Conservation (phyloP, 768 basidiomycete genomes). For the Coprinopsis cinerea region DNA sequence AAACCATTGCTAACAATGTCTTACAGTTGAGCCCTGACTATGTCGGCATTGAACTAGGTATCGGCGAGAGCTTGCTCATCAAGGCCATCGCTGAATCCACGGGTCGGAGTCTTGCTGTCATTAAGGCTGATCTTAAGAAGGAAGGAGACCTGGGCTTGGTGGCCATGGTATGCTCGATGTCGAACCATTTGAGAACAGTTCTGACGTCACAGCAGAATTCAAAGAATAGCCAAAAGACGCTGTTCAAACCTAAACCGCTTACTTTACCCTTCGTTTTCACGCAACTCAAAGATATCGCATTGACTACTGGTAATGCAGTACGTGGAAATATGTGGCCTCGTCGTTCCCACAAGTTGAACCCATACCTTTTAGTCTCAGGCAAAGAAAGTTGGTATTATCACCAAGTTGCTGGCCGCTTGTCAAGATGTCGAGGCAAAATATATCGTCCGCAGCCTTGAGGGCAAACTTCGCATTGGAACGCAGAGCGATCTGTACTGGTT, state of each 20-base stretch:
- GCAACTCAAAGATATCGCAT: slow-evolving; percentile 86
- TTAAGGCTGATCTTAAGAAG: slow-evolving; percentile 90
- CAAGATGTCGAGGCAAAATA: slow-evolving; percentile 93
- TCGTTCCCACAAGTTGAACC: background rate
- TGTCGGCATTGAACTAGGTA: slow-evolving; percentile 89
- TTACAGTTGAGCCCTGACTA: slow-evolving; percentile 89
- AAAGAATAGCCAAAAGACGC: slow-evolving; percentile 85
- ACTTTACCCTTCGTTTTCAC: slow-evolving; percentile 87
- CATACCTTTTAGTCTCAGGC: slow-evolving; percentile 65
- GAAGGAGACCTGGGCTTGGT: slow-evolving; percentile 95
- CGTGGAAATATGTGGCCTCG: slow-evolving; percentile 11
- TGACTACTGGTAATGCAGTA: slow-evolving; percentile 78
- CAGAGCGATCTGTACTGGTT: slow-evolving; percentile 91
- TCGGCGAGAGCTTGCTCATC: slow-evolving; percentile 89
- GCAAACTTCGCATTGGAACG: slow-evolving; percentile 97
- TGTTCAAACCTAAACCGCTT: slow-evolving; percentile 91
- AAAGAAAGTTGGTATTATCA: slow-evolving; percentile 94
- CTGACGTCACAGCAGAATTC: slow-evolving; percentile 56
- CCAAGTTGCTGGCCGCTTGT: slow-evolving; percentile 88
- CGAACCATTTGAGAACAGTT: background rate
- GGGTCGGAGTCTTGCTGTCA: slow-evolving; percentile 72
- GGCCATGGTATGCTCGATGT: slow-evolving; percentile 64
- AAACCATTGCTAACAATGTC: slow-evolving; percentile 3
- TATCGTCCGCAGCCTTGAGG: slow-evolving; percentile 91
- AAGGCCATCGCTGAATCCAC: slow-evolving; percentile 96